Evolutionary conservation across 192 early-diverging fungal genomes (phyloP).

Genomic region (Coemansia reversa): DNA sequence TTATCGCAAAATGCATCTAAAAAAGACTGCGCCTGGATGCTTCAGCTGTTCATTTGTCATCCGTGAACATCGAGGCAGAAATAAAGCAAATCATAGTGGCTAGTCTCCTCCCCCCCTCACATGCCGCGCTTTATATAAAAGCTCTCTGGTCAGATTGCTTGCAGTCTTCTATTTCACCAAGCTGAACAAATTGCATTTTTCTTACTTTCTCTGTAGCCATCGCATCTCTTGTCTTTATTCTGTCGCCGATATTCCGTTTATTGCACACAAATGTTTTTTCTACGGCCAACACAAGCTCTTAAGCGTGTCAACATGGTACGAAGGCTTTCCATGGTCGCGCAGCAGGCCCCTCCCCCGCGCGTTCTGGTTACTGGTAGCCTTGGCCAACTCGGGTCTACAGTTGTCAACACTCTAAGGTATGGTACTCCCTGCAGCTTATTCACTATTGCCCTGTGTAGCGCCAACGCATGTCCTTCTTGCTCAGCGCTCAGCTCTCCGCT

Average conservation of each 20-base stretch:
- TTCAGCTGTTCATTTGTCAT: not conserved
- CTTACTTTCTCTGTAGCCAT: not conserved
- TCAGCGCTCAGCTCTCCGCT: not conserved
- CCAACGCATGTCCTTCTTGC: not conserved
- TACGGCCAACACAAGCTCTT: slow-evolving; percentile 1
- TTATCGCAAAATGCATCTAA: not conserved
- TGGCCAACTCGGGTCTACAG: slow-evolving; percentile 61
- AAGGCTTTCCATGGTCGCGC: slow-evolving; percentile 10
- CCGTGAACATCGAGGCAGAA: not conserved
- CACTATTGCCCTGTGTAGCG: not conserved
- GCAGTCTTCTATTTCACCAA: not conserved
- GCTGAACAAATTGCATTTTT: slow-evolving; percentile 5
- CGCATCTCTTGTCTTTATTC: not conserved
- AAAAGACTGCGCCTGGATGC: not conserved
- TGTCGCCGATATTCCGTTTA: not conserved
- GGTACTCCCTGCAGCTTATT: not conserved
- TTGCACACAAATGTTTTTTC: not conserved
- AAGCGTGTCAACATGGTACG: slow-evolving; percentile 8
- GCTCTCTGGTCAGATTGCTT: not conserved
- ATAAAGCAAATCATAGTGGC: not conserved
- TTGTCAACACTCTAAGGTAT: slow-evolving; percentile 60
- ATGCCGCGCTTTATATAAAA: not conserved
- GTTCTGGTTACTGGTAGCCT: slow-evolving; percentile 63
- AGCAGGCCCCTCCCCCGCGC: slow-evolving; percentile 44
- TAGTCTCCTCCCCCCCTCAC: not conserved